These are phyloP conservation scores for Neopestalotiopsis clavispora DNA, from an alignment of 2,329 filamentous ascomycete species.

Conservation along the genomic window DNA sequence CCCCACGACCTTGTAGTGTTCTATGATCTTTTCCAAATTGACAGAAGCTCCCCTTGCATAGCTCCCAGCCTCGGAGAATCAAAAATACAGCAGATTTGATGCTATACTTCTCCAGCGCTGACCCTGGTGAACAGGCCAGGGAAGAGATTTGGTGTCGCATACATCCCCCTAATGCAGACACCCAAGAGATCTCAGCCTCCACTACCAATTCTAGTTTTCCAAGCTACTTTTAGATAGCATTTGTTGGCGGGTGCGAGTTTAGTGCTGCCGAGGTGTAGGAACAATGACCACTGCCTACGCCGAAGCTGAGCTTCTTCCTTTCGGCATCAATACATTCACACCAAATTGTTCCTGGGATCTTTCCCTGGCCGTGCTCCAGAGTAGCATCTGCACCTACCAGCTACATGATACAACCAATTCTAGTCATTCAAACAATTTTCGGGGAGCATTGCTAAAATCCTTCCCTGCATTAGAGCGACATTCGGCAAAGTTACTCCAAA, in stretches of 20 bases:
- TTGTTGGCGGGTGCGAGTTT: no score
- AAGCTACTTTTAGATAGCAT: background rate
- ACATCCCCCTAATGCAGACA: background rate
- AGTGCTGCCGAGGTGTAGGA: no score
- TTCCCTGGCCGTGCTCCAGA: no score
- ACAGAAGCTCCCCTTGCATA: background rate
- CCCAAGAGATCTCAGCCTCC: background rate
- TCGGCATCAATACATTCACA: no score
- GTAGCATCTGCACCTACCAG: no score
- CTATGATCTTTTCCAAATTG: background rate
- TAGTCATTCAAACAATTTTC: background rate
- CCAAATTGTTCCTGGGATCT: no score
- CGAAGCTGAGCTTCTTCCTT: no score
- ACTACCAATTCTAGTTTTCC: background rate
- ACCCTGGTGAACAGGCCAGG: background rate
- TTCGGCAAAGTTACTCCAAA: no score
- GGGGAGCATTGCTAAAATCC: no score
- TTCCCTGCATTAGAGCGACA: no score
- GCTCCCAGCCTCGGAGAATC: background rate
- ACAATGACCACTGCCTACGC: no score
- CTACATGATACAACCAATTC: background rate
- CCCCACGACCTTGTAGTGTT: background rate
- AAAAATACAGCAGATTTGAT: background rate
- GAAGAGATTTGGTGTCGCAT: background rate
- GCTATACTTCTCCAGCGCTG: background rate